Evolutionary conservation across 208 protist species (phyloP), one percentile per base, ranked within the genome.

Genomic region (Trypanosoma boissoni): DNA sequence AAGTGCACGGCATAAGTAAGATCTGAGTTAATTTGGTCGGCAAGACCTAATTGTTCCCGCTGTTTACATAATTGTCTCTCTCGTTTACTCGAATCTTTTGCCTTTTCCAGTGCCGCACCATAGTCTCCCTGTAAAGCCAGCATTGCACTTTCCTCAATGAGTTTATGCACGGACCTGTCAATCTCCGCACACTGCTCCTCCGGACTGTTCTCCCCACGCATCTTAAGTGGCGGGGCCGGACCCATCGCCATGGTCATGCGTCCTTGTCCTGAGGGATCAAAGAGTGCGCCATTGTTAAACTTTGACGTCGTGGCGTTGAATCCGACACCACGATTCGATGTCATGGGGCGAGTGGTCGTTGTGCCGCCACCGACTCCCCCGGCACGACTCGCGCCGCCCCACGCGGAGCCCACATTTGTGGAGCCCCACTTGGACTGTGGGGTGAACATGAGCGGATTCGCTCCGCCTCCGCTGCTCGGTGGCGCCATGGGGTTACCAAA

Each of bases 1-100:
- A 99, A 98, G 66, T 96, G 87, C 18, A 98, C 94, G 7, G 93
- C 84, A 67, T 97, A 99, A 10, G 94, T 98, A 7, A 99, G 82
- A 58, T 98, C 97, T 29, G 96, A 76, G 74, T 99, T 99, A 75
- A 95, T 96, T 68, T 97, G 92, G 54, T 97, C 88, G 7, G 59
- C 68, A 10, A 97, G 76, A 23, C 81, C 73, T 29, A 86, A 74
- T 71, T 96, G 69, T 68, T 98, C 92, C 3, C 93, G 81, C 48
- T 98, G 78, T 65, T 93, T 94, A 64, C 85, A 85, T 36, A 98
- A 74, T 52, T 78, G 36, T 34, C 96, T 84, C 64, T 98, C 95
- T 57, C 86, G 82, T 78, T 97, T 97, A 34, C 77, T 88, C 2
- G 95, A 92, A 48, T 97, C 92, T 61, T 97, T 98, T 39, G 96